These are phyloP conservation scores for Cadophora malorum DNA, from an alignment of 2,329 filamentous ascomycete species.

Conservation along the genomic window DNA sequence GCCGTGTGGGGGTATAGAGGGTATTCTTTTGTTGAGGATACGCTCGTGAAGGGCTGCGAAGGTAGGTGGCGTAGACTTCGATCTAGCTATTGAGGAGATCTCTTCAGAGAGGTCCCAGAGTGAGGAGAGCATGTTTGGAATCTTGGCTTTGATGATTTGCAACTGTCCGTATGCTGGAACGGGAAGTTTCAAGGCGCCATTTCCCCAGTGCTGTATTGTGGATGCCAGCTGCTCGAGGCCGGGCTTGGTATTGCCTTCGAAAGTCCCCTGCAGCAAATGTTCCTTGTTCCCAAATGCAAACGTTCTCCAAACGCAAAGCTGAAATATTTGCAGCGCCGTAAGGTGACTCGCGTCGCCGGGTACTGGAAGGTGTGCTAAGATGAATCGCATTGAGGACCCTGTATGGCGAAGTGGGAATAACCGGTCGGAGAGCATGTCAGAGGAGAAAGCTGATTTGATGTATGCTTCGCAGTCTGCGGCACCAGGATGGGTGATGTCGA, in stretches of 20 bases:
- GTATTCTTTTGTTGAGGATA: constrained; percentile 17
- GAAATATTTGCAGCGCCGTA: constrained; percentile 17
- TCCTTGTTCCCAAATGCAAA: constrained; percentile 25
- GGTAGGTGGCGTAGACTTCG: background rate
- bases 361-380: constrained; percentile 5
- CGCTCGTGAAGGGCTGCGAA: constrained; percentile 19
- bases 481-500: background rate
- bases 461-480: constrained; percentile 1
- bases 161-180: constrained; percentile 24
- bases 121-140: constrained; percentile 19
- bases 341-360: background rate
- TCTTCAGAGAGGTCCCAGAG: constrained; percentile 20
- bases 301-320: constrained; percentile 24
- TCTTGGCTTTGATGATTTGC: constrained; percentile 19
- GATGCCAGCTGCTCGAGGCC: background rate
- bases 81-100: background rate
- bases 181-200: background rate
- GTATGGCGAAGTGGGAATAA: constrained; percentile 27
- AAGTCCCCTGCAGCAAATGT: background rate
- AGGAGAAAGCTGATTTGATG: constrained; percentile 9
- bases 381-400: constrained; percentile 22
- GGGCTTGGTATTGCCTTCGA: background rate
- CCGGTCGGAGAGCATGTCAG: constrained; percentile 19
- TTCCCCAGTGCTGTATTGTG: background rate
- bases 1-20: constrained; percentile 12